A percentile compares a stretch with the other conserved stretches of the same genome.
phyloP scores from a whole-genome alignment of 768 basidiomycete genomes.

The Pholiota conissans region DNA sequence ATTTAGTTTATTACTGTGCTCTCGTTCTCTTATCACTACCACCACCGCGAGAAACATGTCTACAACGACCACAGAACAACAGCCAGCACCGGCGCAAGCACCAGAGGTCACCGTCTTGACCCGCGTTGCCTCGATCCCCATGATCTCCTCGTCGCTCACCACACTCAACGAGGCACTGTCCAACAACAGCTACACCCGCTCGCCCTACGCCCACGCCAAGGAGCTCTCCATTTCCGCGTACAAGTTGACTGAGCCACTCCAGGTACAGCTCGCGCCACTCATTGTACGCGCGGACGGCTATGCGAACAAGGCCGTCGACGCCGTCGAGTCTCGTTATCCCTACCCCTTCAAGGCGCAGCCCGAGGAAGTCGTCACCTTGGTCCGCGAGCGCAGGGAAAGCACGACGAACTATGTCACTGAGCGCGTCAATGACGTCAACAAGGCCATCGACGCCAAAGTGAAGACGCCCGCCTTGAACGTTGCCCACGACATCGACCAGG shows the following conservation, averaged over 20 bases:
- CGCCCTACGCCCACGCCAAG: slow-evolving; percentile 67
- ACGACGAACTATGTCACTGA: slow-evolving; percentile 46
- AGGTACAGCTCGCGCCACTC: slow-evolving; percentile 63
- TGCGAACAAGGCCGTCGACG: slow-evolving; percentile 77
- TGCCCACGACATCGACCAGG: slow-evolving; percentile 73
- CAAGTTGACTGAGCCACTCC: slow-evolving; percentile 64
- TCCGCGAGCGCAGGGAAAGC: slow-evolving; percentile 56
- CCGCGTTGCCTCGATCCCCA: slow-evolving; percentile 72
- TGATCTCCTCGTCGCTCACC: slow-evolving; percentile 63
- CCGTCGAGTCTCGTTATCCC: slow-evolving; percentile 70
- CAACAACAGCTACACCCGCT: slow-evolving; percentile 59
- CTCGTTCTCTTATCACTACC: background rate
- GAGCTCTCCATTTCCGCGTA: slow-evolving; percentile 58
- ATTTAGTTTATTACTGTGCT: background rate
- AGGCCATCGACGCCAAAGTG: slow-evolving; percentile 66
- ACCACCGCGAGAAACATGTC: slow-evolving; percentile 13
- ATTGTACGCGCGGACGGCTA: slow-evolving; percentile 61
- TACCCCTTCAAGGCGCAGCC: slow-evolving; percentile 75
- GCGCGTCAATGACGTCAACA: slow-evolving; percentile 43
- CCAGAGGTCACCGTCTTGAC: slow-evolving; percentile 63
- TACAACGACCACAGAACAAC: slow-evolving; percentile 27
- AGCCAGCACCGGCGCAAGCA: slow-evolving; percentile 20
- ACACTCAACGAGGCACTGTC: slow-evolving; percentile 61
- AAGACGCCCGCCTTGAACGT: slow-evolving; percentile 61
- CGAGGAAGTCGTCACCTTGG: slow-evolving; percentile 63